phyloP scores from a whole-genome alignment of 2,329 filamentous ascomycete species.

The Aspergillus hortae region DNA sequence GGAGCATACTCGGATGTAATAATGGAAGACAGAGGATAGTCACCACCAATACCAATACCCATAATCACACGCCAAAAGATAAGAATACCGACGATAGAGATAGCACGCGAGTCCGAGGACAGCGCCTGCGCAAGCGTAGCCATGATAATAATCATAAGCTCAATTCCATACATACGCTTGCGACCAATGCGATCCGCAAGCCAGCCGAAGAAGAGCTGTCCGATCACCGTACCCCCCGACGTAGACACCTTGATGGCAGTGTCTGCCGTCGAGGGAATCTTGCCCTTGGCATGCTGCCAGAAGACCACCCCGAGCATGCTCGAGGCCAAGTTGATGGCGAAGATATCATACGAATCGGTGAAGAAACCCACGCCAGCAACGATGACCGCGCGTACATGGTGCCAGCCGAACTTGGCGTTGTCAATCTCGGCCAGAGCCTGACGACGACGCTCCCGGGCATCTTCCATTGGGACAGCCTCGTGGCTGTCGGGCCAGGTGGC shows the following conservation, averaged over 20 bases:
- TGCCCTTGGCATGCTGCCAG: slow-evolving; percentile 56
- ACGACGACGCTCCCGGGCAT: slow-evolving; percentile 74
- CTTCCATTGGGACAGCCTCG: slow-evolving; percentile 28
- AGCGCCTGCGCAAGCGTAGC: slow-evolving; percentile 71
- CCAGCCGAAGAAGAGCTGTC: slow-evolving; percentile 75
- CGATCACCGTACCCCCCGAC: slow-evolving; percentile 77
- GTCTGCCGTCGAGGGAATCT: slow-evolving; percentile 65
- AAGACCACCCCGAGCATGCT: slow-evolving; percentile 77
- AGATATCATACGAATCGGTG: slow-evolving; percentile 82
- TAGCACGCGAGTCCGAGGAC: slow-evolving; percentile 58
- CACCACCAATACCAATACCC: slow-evolving; percentile 75
- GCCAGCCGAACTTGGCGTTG: slow-evolving; percentile 79
- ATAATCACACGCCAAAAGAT: slow-evolving; percentile 81
- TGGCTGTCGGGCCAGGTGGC: slow-evolving; percentile 58
- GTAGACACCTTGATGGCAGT: slow-evolving; percentile 84
- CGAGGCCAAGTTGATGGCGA: slow-evolving; percentile 69
- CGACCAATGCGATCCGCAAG: slow-evolving; percentile 74
- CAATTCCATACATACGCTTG: slow-evolving; percentile 80
- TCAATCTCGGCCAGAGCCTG: slow-evolving; percentile 78
- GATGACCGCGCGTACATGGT: slow-evolving; percentile 71
- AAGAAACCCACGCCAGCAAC: slow-evolving; percentile 87
- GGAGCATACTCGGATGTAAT: slow-evolving; percentile 69
- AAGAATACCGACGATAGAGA: slow-evolving; percentile 54
- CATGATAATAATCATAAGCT: slow-evolving; percentile 76
- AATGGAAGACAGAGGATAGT: slow-evolving; percentile 77